Percentiles rank a stretch among this genome's conserved stretches.
Conservation (phyloP, 176 grass and related monocot genomes). For the Elaeis guineensis region DNA sequence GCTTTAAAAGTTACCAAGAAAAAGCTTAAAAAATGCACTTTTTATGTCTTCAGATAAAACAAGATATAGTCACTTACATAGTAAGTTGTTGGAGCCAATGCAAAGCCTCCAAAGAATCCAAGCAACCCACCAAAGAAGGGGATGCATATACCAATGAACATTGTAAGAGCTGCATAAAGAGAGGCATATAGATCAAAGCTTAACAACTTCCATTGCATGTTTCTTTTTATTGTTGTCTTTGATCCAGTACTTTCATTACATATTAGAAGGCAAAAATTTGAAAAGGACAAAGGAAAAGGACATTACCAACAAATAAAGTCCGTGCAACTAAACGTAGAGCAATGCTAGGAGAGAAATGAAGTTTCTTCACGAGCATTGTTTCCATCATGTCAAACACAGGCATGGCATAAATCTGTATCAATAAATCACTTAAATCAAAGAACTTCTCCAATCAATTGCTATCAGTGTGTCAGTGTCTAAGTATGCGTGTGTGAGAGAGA, state of each 20-base stretch:
- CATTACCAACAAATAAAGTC: background rate
- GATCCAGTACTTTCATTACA: too few relatives aligned
- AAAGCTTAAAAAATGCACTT: background rate
- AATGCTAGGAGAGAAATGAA: background rate
- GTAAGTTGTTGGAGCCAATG: conserved; percentile 48
- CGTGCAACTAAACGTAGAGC: background rate
- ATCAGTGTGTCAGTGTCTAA: too few relatives aligned
- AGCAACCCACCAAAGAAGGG: conserved; percentile 23
- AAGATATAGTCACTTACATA: conserved; percentile 29
- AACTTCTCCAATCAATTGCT: too few relatives aligned
- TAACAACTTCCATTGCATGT: too few relatives aligned
- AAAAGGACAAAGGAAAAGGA: background rate
- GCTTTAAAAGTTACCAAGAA: too few relatives aligned
- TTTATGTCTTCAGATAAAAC: background rate
- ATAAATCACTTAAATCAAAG: background rate
- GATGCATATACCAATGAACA: background rate
- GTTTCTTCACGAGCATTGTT: background rate
- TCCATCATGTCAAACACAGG: background rate
- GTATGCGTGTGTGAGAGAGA: too few relatives aligned
- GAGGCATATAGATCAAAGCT: too few relatives aligned
- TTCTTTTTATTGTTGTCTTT: too few relatives aligned
- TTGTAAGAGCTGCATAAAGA: background rate
- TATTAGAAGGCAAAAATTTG: background rate
- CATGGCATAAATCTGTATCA: background rate
- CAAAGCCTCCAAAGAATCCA: conserved; percentile 52